Evolutionary conservation across 2,329 filamentous ascomycete species (phyloP).

Genomic region (Aotearoamyces nothofagi): DNA sequence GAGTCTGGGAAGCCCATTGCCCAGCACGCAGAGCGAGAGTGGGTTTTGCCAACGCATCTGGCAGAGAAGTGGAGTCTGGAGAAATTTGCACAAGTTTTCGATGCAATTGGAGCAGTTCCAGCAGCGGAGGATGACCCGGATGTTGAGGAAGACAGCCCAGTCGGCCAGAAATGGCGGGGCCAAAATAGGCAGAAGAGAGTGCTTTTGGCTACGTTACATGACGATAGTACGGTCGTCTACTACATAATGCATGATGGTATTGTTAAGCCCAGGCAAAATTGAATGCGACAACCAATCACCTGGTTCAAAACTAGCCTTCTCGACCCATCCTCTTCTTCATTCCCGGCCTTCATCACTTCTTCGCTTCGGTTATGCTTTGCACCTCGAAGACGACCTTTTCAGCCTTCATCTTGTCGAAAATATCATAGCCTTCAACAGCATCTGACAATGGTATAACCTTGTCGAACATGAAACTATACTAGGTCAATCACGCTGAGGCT

Average conservation of each 20-base stretch:
- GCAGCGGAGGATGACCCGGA: conserved; percentile 15
- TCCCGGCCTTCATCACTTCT: no score
- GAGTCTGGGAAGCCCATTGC: conserved; percentile 27
- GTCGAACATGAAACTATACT: conserved; percentile 56
- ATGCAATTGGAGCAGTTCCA: conserved; percentile 35
- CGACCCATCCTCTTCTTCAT: no score
- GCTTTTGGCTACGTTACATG: conserved; percentile 59
- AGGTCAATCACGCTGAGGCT: conserved; percentile 11
- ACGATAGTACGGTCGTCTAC: conserved; percentile 73
- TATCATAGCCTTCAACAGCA: conserved; percentile 51
- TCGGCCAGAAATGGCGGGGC: conserved; percentile 27
- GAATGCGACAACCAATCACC: no score
- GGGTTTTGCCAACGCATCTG: conserved; percentile 61
- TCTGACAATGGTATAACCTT: conserved; percentile 56
- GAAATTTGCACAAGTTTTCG: conserved; percentile 54
- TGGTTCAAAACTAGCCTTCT: no score
- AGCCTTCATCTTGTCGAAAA: conserved; percentile 59
- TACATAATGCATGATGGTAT: conserved; percentile 79
- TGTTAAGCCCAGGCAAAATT: conserved; percentile 76
- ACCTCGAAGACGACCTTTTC: conserved; percentile 57
- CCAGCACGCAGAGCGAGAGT: conserved; percentile 48
- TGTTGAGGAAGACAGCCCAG: conserved; percentile 12
- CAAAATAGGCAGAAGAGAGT: conserved; percentile 46
- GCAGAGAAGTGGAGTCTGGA: conserved; percentile 57
- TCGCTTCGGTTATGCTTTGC: neutral